Conservation (phyloP, 169 alveolate genomes). For the Plasmodium reichenowi region DNA sequence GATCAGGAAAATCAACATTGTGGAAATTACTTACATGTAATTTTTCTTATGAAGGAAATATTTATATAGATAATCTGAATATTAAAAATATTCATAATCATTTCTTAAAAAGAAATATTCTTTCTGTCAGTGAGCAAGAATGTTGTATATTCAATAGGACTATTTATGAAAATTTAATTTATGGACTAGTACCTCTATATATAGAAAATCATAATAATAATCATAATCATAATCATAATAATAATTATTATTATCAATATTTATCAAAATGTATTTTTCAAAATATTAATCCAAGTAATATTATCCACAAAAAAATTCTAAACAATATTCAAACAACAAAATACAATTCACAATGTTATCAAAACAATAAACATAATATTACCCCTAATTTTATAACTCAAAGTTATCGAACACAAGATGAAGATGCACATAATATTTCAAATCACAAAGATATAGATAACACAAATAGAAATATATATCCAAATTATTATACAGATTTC, state of each 20-base stretch:
- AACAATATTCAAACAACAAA: neutral
- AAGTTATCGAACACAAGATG: neutral
- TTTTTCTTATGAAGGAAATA: slow-evolving; percentile 45
- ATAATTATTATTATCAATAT: neutral
- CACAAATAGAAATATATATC: neutral
- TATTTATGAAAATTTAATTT: slow-evolving; percentile 42
- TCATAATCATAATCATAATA: neutral
- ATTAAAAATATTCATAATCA: slow-evolving; percentile 21
- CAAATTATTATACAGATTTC: neutral
- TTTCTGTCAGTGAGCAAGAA: slow-evolving; percentile 67
- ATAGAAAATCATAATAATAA: neutral
- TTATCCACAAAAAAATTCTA: neutral
- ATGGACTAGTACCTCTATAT: slow-evolving; percentile 10
- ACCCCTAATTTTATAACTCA: neutral
- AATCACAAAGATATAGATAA: neutral
- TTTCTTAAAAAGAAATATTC: slow-evolving; percentile 41
- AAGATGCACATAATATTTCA: neutral
- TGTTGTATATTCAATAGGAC: slow-evolving; percentile 49
- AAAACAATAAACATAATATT: neutral
- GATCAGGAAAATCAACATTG: slow-evolving; percentile 84
- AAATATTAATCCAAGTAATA: neutral
- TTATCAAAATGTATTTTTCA: neutral
- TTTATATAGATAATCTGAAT: slow-evolving; percentile 37
- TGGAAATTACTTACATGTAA: slow-evolving; percentile 73
- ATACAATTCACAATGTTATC: neutral